A percentile compares a stretch with the other conserved stretches of the same genome.
Conservation (phyloP, 2,329 filamentous ascomycete species). For the Cladophialophora exuberans region DNA sequence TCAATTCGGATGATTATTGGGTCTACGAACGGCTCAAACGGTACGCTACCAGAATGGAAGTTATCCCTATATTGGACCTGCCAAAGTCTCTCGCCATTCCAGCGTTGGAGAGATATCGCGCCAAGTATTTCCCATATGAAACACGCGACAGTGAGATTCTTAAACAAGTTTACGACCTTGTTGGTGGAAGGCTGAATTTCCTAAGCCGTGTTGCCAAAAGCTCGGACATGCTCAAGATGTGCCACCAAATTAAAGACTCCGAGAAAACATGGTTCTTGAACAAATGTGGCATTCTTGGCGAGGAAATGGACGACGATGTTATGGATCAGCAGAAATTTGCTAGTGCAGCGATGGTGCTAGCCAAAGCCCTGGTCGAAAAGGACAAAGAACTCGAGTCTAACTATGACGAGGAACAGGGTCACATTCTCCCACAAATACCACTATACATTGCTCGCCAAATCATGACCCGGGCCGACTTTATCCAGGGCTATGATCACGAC, state of each 20-base stretch:
- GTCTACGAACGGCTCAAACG: slow-evolving; percentile 93
- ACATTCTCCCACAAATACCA: slow-evolving; percentile 77
- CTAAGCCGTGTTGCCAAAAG: slow-evolving; percentile 89
- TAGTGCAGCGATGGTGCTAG: slow-evolving; percentile 90
- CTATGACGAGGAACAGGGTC: slow-evolving; percentile 69
- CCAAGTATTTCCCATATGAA: slow-evolving; percentile 71
- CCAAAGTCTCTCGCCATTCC: slow-evolving; percentile 75
- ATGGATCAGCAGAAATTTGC: slow-evolving; percentile 98
- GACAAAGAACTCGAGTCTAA: slow-evolving; percentile 68
- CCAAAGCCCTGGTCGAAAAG: slow-evolving; percentile 84
- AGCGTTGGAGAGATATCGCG: slow-evolving; percentile 79
- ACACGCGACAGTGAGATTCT: slow-evolving; percentile 58
- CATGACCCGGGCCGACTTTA: slow-evolving; percentile 96
- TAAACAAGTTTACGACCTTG: slow-evolving; percentile 78
- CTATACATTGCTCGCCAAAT: slow-evolving; percentile 85
- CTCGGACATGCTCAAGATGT: slow-evolving; percentile 75
- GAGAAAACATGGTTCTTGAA: slow-evolving; percentile 82
- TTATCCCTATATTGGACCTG: slow-evolving; percentile 82
- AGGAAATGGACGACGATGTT: slow-evolving; percentile 90
- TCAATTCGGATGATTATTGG: slow-evolving; percentile 99
- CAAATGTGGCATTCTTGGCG: slow-evolving; percentile 75
- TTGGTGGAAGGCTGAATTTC: slow-evolving; percentile 87
- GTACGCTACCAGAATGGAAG: slow-evolving; percentile 91
- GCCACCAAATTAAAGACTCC: slow-evolving; percentile 69
- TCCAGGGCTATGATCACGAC: slow-evolving; percentile 86